A percentile compares a stretch with the other conserved stretches of the same genome.
These are phyloP conservation scores for Conticribra weissflogii DNA, from an alignment of 108 stramenopile genomes.

Conservation along the genomic window DNA sequence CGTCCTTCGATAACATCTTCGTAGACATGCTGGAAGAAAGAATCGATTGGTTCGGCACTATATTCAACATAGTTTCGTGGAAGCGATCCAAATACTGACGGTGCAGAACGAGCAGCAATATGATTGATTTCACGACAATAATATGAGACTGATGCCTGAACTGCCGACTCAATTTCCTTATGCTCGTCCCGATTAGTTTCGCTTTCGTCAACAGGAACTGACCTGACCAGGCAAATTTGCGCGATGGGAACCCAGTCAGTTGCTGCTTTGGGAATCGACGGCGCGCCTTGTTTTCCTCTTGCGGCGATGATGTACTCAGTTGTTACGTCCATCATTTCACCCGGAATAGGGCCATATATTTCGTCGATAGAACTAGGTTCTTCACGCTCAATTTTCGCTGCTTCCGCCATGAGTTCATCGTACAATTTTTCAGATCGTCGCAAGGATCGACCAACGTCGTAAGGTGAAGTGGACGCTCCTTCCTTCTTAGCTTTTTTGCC, in stretches of 20 bases:
- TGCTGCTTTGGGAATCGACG: constrained; percentile 28
- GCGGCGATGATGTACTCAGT: constrained; percentile 76
- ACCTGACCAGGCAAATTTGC: constrained; percentile 61
- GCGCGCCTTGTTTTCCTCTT: constrained; percentile 29
- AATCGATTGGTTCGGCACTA: constrained; percentile 66
- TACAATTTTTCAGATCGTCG: no score
- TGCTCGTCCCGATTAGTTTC: constrained; percentile 6
- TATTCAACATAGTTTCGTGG: constrained; percentile 75
- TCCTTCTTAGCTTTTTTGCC: no score
- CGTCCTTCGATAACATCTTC: constrained; percentile 73
- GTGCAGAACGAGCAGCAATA: constrained; percentile 61
- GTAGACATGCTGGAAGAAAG: constrained; percentile 75
- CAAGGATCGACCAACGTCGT: no score
- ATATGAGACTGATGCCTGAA: constrained; percentile 65
- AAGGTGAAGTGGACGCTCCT: no score
- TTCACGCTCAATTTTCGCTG: no score
- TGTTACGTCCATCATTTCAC: no score
- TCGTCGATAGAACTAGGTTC: no score
- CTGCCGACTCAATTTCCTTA: constrained; percentile 32
- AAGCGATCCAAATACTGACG: constrained; percentile 54
- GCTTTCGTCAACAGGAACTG: constrained; percentile 45
- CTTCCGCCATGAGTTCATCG: no score
- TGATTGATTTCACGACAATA: constrained; percentile 81
- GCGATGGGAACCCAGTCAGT: constrained; percentile 86
- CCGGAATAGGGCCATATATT: no score